Evolutionary conservation across 163 green algal genomes (phyloP).

Genomic region (Coccomyxa subellipsoidea): DNA sequence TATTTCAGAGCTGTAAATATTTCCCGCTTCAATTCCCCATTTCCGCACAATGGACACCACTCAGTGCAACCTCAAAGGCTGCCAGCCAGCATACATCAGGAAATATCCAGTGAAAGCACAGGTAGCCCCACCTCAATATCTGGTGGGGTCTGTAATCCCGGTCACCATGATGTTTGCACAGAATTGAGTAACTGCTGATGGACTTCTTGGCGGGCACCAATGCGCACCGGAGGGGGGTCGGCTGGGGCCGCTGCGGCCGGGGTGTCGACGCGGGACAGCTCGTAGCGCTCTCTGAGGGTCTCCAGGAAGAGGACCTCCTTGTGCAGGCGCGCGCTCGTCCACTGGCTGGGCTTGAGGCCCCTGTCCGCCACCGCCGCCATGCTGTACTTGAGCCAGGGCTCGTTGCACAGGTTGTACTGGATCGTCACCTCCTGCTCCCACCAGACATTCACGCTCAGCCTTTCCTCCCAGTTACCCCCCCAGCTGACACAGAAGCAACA

Average conservation of each 20-base stretch:
- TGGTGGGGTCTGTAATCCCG: no score
- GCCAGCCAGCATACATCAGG: no score
- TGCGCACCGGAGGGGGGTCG: neutral
- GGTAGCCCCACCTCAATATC: conserved; percentile 5
- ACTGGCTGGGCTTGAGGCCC: conserved; percentile 81
- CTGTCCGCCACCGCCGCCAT: conserved; percentile 78
- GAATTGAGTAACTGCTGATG: no score
- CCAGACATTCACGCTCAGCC: neutral
- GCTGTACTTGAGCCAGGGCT: conserved; percentile 97
- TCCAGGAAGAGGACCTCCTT: conserved; percentile 85
- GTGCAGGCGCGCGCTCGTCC: conserved; percentile 80
- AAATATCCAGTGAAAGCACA: no score
- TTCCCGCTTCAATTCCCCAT: no score
- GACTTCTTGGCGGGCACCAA: no score
- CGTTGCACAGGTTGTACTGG: conserved; percentile 96
- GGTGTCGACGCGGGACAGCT: neutral
- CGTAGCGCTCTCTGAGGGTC: conserved; percentile 34
- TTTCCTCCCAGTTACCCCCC: no score
- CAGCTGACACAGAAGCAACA: neutral
- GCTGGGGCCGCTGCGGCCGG: no score
- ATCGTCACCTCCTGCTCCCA: conserved; percentile 79
- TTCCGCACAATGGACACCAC: no score
- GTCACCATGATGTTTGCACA: no score
- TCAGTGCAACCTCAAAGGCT: no score
- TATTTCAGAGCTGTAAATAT: no score